A percentile compares a stretch with the other conserved stretches of the same genome.
These are phyloP conservation scores for Chondrostereum purpureum DNA, from an alignment of 1,284 basidiomycete genomes.

Conservation along the genomic window DNA sequence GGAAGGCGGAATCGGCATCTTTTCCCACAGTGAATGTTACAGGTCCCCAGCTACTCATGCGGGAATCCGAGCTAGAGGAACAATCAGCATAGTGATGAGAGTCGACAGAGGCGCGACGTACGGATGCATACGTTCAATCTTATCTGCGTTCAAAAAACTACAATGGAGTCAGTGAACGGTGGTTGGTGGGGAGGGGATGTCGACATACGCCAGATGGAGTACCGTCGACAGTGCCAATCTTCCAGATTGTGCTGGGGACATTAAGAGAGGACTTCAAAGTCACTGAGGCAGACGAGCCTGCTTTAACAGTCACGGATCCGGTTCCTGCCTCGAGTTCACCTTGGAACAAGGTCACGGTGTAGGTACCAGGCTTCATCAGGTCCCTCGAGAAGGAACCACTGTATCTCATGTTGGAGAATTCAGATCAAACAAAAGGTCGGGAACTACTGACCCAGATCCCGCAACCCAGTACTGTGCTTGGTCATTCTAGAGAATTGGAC, in stretches of 20 bases:
- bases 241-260: slow-evolving; percentile 34
- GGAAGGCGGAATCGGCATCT: slow-evolving; percentile 31
- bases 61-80: slow-evolving; percentile 29
- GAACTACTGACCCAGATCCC: slow-evolving; percentile 26
- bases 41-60: slow-evolving; percentile 40
- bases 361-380: slow-evolving; percentile 40
- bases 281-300: slow-evolving; percentile 30
- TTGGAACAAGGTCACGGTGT: slow-evolving; percentile 36
- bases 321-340: slow-evolving; percentile 38
- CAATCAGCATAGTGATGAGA: neutral
- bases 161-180: slow-evolving; percentile 9
- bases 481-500: slow-evolving; percentile 27
- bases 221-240: slow-evolving; percentile 41
- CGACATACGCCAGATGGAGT: slow-evolving; percentile 31
- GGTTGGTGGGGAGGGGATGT: neutral
- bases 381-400: slow-evolving; percentile 37
- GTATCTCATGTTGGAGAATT: slow-evolving; percentile 4
- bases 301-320: slow-evolving; percentile 33
- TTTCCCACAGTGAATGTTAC: slow-evolving; percentile 35
- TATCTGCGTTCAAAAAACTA: slow-evolving; percentile 44
- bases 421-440: neutral
- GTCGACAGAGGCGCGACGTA: slow-evolving; percentile 17
- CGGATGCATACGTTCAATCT: slow-evolving; percentile 45
- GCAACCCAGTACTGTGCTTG: slow-evolving; percentile 40
- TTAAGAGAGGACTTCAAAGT: slow-evolving; percentile 26